Conservation (phyloP, 345 rosid species). For the Gossypium raimondii region DNA sequence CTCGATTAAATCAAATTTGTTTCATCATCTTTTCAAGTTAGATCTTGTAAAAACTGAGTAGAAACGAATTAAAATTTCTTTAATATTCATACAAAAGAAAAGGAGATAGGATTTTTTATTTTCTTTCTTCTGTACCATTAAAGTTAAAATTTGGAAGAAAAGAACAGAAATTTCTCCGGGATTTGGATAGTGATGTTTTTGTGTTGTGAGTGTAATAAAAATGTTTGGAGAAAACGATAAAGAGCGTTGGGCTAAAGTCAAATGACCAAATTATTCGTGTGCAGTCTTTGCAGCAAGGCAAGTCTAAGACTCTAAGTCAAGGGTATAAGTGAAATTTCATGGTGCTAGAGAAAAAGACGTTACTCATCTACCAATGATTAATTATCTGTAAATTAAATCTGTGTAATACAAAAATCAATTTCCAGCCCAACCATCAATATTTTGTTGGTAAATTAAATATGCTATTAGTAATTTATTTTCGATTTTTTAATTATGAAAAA, state of each 20-base stretch:
- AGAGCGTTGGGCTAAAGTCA: not conserved
- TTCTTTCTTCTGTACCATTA: not conserved
- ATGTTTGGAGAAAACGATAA: not conserved
- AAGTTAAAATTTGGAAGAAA: not conserved
- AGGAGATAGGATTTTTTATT: not conserved
- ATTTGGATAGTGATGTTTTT: not conserved
- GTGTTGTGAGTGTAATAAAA: not conserved
- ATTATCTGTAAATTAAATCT: no score
- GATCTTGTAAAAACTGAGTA: constrained; percentile 10
- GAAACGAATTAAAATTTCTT: not conserved
- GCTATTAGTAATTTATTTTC: no score
- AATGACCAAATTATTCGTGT: constrained; percentile 1
- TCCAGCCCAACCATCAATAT: no score
- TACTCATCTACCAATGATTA: no score
- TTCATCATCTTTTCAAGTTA: not conserved
- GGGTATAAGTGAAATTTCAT: not conserved
- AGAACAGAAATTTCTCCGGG: not conserved
- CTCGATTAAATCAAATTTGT: no score
- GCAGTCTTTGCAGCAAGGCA: not conserved
- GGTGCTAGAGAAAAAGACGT: no score
- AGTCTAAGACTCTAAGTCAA: not conserved
- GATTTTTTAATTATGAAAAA: accelerated
- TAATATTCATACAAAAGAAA: no score
- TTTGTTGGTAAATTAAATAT: no score
- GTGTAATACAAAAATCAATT: no score